Evolutionary conservation across 768 basidiomycete species (phyloP).

Genomic region (Tephrocybe sp.): DNA sequence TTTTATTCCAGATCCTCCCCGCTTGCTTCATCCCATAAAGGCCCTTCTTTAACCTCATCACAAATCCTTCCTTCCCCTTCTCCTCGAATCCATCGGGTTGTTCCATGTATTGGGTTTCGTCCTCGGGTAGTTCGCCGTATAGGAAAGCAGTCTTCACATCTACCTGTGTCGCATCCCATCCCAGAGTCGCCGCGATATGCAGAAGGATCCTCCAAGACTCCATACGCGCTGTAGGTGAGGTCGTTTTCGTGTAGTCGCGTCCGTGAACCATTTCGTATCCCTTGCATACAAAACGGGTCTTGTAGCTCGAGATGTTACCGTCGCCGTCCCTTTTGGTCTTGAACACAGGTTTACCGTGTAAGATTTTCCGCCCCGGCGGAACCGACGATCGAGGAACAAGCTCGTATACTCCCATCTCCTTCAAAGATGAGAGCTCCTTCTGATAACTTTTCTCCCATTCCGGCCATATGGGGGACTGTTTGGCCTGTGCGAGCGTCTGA

Average conservation of each 20-base stretch:
- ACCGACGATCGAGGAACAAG: slow-evolving; percentile 5
- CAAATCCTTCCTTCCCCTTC: slow-evolving; percentile 12
- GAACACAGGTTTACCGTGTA: slow-evolving; percentile 4
- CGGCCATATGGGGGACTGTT: no score
- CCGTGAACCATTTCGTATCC: slow-evolving; percentile 28
- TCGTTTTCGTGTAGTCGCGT: background rate
- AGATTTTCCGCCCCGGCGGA: background rate
- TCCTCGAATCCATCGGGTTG: slow-evolving; percentile 27
- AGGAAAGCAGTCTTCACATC: slow-evolving; percentile 29
- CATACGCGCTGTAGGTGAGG: slow-evolving; percentile 4
- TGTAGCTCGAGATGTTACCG: slow-evolving; percentile 25
- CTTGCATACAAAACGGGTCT: slow-evolving; percentile 32
- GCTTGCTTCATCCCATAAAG: slow-evolving; percentile 5
- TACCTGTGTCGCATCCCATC: slow-evolving; percentile 28
- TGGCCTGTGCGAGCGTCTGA: no score
- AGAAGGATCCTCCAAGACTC: slow-evolving; percentile 25
- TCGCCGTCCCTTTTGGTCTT: slow-evolving; percentile 26
- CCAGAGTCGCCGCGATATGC: slow-evolving; percentile 23
- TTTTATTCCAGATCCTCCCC: slow-evolving; percentile 26
- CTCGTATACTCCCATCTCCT: slow-evolving; percentile 10
- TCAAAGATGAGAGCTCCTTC: background rate
- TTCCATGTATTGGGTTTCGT: slow-evolving; percentile 32
- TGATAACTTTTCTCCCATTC: background rate
- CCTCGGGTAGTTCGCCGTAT: slow-evolving; percentile 13
- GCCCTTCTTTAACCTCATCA: slow-evolving; percentile 12